Base-by-base conservation (phyloP, 75 land plant species). In the Adiantum capillusveneris region DNA sequence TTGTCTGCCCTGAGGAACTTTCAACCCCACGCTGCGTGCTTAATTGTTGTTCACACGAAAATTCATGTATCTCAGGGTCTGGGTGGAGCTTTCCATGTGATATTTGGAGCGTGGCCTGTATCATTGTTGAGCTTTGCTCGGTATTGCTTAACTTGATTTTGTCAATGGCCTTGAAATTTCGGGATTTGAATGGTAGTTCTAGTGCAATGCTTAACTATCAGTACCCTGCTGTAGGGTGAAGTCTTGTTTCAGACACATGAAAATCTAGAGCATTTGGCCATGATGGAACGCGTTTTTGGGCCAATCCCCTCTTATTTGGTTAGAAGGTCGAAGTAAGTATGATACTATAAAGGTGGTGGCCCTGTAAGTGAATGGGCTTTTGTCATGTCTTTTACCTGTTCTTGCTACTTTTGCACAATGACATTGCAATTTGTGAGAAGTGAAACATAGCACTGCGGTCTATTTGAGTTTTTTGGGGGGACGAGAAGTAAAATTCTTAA, bases 211-310 rank as follows among this genome's bases (percentile, higher is more conserved):
- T n/a, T n/a, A n/a, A n/a, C n/a, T n/a, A n/a, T n/a, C n/a, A n/a
- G n/a, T n/a, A n/a, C n/a, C n/a, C n/a, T 56, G 20, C 11, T 34
- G 34, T 63, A 87, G 91, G 91, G 88, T 0, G 88, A 87, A 53
- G 78, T 87, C 31, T 54, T 87, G 39, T 87, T 87, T 65, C 91
- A 87, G 57, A 87, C 91, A 0, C 91, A 84, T 66, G 91, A 87
- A 28, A 81, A 87, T 46, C 22, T 87, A 29, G 91, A 87, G 60
- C 91, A 87, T 56, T 74, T 87, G 46, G 91, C 91, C 14, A 87
- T 87, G 91, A 84, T 86, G 90, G 87, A 86, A 62, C 56, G 84
- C 51, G 86, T 86, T 1, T 39, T 86, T 6, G 90, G 87, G 11
- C 68, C 84, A 34, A 3, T 86, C 22, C 81, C 90, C 0, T 73